A percentile compares a stretch with the other conserved stretches of the same genome.
phyloP scores from a whole-genome alignment of 331 rosid genomes.

The Malus hybrid region DNA sequence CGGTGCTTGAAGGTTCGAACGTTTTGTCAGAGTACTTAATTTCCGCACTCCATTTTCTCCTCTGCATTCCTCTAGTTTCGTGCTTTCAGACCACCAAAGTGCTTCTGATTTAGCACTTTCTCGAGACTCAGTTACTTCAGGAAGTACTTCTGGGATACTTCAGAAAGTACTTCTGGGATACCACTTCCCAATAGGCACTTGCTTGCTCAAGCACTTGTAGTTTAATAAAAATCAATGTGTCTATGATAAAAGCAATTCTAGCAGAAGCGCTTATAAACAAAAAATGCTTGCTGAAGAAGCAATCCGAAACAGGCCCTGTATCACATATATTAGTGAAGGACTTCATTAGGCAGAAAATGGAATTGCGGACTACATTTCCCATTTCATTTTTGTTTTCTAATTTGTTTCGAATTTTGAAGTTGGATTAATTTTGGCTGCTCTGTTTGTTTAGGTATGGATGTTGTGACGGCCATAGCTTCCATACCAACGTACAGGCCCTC shows the following conservation, averaged over 20 bases:
- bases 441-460: slow-evolving; percentile 62
- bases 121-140: no score
- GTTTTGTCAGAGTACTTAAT: background rate
- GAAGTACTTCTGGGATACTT: background rate
- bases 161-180: no score
- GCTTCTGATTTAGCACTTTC: background rate
- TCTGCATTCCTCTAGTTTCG: background rate
- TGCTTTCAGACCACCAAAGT: background rate
- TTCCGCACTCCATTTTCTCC: background rate
- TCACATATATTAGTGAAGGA: background rate
- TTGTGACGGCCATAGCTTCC: slow-evolving; percentile 71
- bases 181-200: background rate
- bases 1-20: slow-evolving; percentile 67
- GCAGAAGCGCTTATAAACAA: background rate
- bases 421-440: background rate
- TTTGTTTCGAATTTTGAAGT: no score
- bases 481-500: slow-evolving; percentile 72
- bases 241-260: background rate
- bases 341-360: background rate
- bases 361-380: background rate
- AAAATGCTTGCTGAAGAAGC: background rate
- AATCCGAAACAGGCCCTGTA: background rate
- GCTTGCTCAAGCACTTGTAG: background rate
- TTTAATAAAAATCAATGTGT: background rate
- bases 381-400: no score